These are phyloP conservation scores for Lithospermum erythrorhizon DNA, from an alignment of 257 asterid genomes.

Conservation along the genomic window DNA sequence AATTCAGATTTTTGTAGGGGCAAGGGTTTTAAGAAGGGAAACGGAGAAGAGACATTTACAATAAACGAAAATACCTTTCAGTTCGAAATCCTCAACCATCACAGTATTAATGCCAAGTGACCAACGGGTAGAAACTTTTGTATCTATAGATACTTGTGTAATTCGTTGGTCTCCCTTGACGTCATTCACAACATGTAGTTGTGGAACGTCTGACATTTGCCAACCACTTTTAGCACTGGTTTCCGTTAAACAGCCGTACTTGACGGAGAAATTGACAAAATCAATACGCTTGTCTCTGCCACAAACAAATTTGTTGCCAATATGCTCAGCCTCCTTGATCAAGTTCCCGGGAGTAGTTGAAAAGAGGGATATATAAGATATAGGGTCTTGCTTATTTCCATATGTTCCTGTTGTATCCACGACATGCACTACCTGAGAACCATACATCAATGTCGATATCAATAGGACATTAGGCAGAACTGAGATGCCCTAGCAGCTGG, in stretches of 20 bases:
- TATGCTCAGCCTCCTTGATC: constrained; percentile 51
- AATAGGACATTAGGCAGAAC: neutral
- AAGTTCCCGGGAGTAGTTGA: constrained; percentile 82
- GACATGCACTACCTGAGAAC: constrained; percentile 74
- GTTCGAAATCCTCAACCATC: constrained; percentile 69
- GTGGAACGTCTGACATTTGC: constrained; percentile 63
- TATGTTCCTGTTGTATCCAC: constrained; percentile 43
- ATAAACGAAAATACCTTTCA: constrained; percentile 46
- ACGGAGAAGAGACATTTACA: neutral
- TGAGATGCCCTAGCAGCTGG: neutral
- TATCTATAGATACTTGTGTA: constrained; percentile 43
- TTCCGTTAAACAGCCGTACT: constrained; percentile 69
- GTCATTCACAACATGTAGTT: constrained; percentile 45
- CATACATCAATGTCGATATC: neutral
- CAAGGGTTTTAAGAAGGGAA: neutral
- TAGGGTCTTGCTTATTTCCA: constrained; percentile 34
- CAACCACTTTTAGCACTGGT: constrained; percentile 43
- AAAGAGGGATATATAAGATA: constrained; percentile 56
- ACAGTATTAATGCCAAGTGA: constrained; percentile 60
- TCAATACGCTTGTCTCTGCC: constrained; percentile 55
- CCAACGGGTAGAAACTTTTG: constrained; percentile 75
- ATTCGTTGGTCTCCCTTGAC: constrained; percentile 36
- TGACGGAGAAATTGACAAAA: constrained; percentile 69
- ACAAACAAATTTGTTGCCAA: constrained; percentile 68
- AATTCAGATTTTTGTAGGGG: neutral